A percentile compares a stretch with the other conserved stretches of the same genome.
Evolutionary conservation across 2,329 filamentous ascomycete species (phyloP).

Genomic region (Parasarocladium wereldwijsianum): DNA sequence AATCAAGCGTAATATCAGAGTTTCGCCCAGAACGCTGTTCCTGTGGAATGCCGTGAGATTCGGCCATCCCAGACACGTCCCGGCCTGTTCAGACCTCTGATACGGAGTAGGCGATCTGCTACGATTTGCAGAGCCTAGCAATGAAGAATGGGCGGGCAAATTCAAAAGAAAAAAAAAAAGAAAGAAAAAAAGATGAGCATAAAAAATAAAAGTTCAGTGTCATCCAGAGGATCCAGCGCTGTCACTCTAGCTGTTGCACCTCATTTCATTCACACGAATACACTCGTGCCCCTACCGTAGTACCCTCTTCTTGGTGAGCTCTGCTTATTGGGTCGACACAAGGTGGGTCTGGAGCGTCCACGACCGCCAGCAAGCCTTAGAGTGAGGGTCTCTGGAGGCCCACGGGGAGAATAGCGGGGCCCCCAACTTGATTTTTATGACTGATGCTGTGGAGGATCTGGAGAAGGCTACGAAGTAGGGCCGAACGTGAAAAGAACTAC

Average conservation of each 20-base stretch:
- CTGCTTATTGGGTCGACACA: neutral
- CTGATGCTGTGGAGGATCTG: no score
- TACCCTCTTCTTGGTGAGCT: neutral
- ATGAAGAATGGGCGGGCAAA: neutral
- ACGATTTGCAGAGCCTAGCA: neutral
- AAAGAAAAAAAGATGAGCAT: neutral
- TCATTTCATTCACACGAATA: slow-evolving; percentile 2
- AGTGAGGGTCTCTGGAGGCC: no score
- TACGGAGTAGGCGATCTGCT: neutral
- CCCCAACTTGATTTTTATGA: no score
- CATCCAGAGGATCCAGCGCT: neutral
- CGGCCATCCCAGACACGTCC: neutral
- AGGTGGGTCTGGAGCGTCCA: neutral
- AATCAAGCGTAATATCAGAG: neutral
- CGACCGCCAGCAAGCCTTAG: no score
- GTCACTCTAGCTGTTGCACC: no score
- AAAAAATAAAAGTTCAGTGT: neutral
- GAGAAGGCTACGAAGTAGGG: no score
- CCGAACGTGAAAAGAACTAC: no score
- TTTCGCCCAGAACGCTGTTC: neutral
- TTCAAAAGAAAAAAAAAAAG: slow-evolving; percentile 4
- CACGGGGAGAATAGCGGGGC: no score
- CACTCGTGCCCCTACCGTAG: slow-evolving; percentile 2
- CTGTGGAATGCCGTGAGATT: neutral
- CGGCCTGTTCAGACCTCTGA: neutral